Percentiles rank a stretch among this genome's conserved stretches.
Evolutionary conservation across 176 grass and related monocot species (phyloP).

Genomic region (Thalia dealbata): DNA sequence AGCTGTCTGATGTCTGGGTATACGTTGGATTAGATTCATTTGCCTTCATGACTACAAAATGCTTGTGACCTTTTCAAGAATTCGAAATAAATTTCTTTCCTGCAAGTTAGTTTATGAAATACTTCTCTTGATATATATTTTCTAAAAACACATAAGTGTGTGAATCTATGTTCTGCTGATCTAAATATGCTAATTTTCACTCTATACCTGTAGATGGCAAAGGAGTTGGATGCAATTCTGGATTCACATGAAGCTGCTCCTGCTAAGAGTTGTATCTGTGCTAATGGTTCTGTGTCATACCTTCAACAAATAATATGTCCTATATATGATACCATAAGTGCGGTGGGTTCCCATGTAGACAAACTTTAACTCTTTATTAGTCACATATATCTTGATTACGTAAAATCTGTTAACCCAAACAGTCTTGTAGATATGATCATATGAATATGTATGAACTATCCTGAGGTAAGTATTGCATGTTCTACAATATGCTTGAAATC

Average conservation of each 20-base stretch:
- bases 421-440: neutral
- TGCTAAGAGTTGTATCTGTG: constrained; percentile 45
- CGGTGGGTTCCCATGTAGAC: constrained; percentile 28
- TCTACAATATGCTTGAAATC: neutral
- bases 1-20: neutral
- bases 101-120: too few relatives aligned
- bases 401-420: neutral
- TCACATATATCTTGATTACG: neutral
- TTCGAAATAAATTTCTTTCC: too few relatives aligned
- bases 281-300: constrained; percentile 48
- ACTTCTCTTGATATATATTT: too few relatives aligned
- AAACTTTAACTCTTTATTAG: neutral
- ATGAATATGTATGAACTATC: neutral
- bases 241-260: constrained; percentile 66
- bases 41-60: neutral
- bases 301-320: constrained; percentile 66
- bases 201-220: constrained; percentile 63
- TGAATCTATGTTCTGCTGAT: too few relatives aligned
- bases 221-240: constrained; percentile 79
- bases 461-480: neutral
- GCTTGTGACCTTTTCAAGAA: too few relatives aligned
- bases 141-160: too few relatives aligned
- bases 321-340: constrained; percentile 65
- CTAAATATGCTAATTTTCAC: neutral
- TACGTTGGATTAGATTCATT: neutral